Evolutionary conservation across 768 basidiomycete species (phyloP), one percentile per base, ranked within the genome.

Genomic region (Lyophyllum semitale): DNA sequence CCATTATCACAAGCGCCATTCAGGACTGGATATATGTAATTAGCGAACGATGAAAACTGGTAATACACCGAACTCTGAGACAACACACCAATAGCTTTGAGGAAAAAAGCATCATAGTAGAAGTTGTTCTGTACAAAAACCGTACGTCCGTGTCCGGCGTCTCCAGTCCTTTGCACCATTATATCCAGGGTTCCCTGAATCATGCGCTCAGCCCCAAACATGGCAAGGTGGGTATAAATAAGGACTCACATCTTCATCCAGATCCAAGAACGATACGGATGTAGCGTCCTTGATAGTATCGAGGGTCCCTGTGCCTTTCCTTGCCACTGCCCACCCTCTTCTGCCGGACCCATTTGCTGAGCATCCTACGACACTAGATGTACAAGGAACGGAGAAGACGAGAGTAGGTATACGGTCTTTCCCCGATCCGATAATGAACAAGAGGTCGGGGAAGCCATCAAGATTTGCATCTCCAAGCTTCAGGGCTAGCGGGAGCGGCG

Each of bases 61-160:
- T 38, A 33, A 25, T 41, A 22, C 11, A 8, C 11, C 1, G 27
- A 32, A 13, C 29, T 35, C 5, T 6, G 25, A 43, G 22, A 48
- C 9, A 22, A 72, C 85, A 41, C 40, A 96, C 95, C 89, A 40
- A 95, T 91, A 2, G 97, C 93, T 67, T 98, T 98, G 49, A 98
- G 78, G 83, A 98, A 99, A 77, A 99, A 99, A 0, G 97, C 96
- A 60, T 99, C 97, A 66, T 95, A 95, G 65, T 96, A 98, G 65
- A 95, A 92, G 69, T 98, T 98, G 66, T 99, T 99, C 72, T 96
- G 94, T 45, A 99, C 76, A 66, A 99, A 96, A 4, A 84, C 65
- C 17, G 92, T 73, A 37, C 80, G 84, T 13, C 88, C 88, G 41
- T 69, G 63, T 2, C 82, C 81, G 48, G 85, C 83, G 4, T 74